Evolutionary conservation across 2,329 filamentous ascomycete genomes (phyloP), one percentile per base, ranked within the genome.

Genomic region (Arthrobotrys pseudoclavata): DNA sequence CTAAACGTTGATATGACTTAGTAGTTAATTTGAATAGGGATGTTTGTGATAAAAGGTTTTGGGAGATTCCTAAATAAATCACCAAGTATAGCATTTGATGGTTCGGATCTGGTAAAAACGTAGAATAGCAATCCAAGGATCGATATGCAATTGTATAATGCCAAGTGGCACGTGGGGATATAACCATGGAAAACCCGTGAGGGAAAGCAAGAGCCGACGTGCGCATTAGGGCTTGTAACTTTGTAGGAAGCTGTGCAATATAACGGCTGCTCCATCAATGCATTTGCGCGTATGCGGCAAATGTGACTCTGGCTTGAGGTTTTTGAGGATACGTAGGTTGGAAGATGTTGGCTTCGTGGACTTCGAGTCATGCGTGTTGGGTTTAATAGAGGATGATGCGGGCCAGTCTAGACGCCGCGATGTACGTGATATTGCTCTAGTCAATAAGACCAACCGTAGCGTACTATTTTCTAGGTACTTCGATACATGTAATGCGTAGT

Each of bases 1-100:
- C 50, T 22, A 53, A 15, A 3, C 9, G 10, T 34, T 34, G 31
- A 34, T 34, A 7, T 29, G 31, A 34, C 31, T 34, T 34, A 34
- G 7, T 40, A n/a, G 13, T 40, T 40, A 40, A 40, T 40, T 40
- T 53, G 26, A 12, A 53, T 53, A 53, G 26, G 26, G 50, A 20
- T 20, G 13, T 53, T 34, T 53, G 50, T 53, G 50, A 20, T 57
- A 57, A 37, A 37, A 37, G 29, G 26, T 57, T 37, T 57, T 34
- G 18, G 18, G 26, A 57, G 52, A 57, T 37, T 37, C 52, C 52
- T 57, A 57, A 57, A 55, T 37, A 34, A 20, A 15, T 13, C 10
- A 57, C 52, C 29, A 57, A 57, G 52, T 57, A 57, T 57, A 57
- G 52, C 52, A 57, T 37, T 57, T 3, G 22, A 45, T 7, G 15